Evolutionary conservation across 2,329 filamentous ascomycete species (phyloP), one percentile per base, ranked within the genome.

Genomic region (Calonectria pseudoreteaudii): DNA sequence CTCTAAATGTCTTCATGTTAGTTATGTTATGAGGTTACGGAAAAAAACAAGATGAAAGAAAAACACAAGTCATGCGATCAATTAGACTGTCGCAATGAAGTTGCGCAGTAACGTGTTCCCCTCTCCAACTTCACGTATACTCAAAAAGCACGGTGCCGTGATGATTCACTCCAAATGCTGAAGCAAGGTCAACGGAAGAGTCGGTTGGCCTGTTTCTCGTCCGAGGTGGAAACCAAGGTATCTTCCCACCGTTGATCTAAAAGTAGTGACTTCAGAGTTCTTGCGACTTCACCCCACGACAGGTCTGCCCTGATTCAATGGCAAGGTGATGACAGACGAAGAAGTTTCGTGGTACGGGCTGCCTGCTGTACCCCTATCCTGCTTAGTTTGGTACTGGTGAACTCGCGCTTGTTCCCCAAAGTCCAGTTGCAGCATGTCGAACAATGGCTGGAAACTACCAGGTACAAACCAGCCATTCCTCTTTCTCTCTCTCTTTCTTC

Each of bases 1-100:
- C 23, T 50, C 23, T 69, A 30, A 41, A 16, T 69, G 50, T 66
- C 58, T 60, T 58, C 41, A 47, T 30, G 53, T 66, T 69, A 60
- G 52, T 34, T 66, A 73, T 50, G 58, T 71, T 66, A 73, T 58
- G 60, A 69, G 69, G 56, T 69, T 41, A 73, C 38, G 66, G 71
- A 69, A 73, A n/a, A 50, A 65, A 30, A n/a, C n/a, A n/a, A n/a
- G n/a, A n/a, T n/a, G n/a, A n/a, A 72, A 62, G 47, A 72, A 73
- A 68, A 26, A 23, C 31, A 34, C 31, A 34, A 52, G 31, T 44
- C 30, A 69, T 58, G 58, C 58, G 66, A 69, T 73, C 41, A 60
- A 34, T 53, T 20, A 20, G 9, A 31, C 36, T 9, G 20, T 26
- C 26, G 23, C 30, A 20, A 20, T 41, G 34, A 26, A 58, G 1